Base-by-base conservation (phyloP, 2,329 filamentous ascomycete species). In the Trichoderma sp. region DNA sequence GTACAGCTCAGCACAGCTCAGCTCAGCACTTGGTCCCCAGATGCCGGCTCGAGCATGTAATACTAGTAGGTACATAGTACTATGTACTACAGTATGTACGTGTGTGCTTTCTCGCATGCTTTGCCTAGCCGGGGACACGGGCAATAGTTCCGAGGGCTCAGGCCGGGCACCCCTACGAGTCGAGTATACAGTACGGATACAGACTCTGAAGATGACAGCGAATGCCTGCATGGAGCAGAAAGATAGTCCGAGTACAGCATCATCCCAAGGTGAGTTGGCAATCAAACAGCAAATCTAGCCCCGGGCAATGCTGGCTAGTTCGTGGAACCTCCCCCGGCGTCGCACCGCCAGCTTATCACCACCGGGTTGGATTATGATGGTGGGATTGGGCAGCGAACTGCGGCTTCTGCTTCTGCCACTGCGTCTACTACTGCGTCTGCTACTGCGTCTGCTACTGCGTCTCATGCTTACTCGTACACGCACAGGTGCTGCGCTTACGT, bases 301-400 rank as follows among this genome's bases (percentile, higher is more conserved):
- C 52, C n/a, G 17, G 27, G 9, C 22, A 22, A 48, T 48, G 42
- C 42, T 48, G 42, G 42, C 27, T 54, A 19, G 52, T 54, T 29
- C 29, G 27, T 54, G 52, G 10, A 19, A 48, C 42, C 42, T n/a
- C 25, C 25, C 15, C 19, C 34, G 34, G 22, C 53, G 53, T 22
- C n/a, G 53, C 34, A 35, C 32, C 34, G 53, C 32, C 53, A 57
- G 53, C 53, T 57, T 37, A 17, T 57, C 19, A 32, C 34, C 32
- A 56, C 53, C 32, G 25, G 25, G 12, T n/a, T 15, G 17, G 19
- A 8, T 22, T 25, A n/a, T 39, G 37, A 25, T 52, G 64, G 64
- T 54, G 54, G 64, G 45, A 42, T 67, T 67, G 64, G 64, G 64
- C 64, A 67, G 54, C 64, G 42, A 60, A 59, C 64, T 39, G 32